A percentile compares a stretch with the other conserved stretches of the same genome.
These are phyloP conservation scores for Diaporthe citrichinensis DNA, from an alignment of 2,329 filamentous ascomycete species.

Conservation along the genomic window DNA sequence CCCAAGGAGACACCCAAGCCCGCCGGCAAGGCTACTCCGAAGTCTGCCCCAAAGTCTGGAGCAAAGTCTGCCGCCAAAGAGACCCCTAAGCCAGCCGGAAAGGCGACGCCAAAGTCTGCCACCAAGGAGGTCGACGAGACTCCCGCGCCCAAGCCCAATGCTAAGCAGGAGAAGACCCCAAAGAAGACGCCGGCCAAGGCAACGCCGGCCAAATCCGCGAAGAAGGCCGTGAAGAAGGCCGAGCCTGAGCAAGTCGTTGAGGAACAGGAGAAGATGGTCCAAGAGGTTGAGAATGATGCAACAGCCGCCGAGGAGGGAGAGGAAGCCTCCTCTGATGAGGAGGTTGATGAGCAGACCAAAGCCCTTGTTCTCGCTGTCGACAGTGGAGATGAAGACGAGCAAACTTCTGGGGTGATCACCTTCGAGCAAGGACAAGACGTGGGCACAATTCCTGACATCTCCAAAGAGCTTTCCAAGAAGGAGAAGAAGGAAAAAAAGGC, in stretches of 20 bases:
- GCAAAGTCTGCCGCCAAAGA: conserved; percentile 18
- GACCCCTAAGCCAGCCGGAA: conserved; percentile 2
- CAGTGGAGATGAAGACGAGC: conserved; percentile 40
- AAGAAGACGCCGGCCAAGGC: conserved; percentile 18
- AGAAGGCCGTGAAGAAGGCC: conserved; percentile 41
- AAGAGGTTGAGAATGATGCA: conserved; percentile 15
- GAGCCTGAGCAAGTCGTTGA: conserved; percentile 47
- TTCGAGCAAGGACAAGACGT: conserved; percentile 66
- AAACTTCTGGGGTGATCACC: conserved; percentile 41
- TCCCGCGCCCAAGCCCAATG: conserved; percentile 24
- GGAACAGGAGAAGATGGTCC: conserved; percentile 60
- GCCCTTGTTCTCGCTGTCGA: conserved; percentile 41
- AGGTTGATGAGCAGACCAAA: conserved; percentile 41
- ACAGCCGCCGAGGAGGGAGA: conserved; percentile 22
- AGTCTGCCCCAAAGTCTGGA: conserved; percentile 23
- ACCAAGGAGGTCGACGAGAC: conserved; percentile 12
- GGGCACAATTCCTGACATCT: conserved; percentile 64
- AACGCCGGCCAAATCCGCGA: conserved; percentile 10
- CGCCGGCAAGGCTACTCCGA: conserved; percentile 11
- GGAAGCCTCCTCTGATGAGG: conserved; percentile 35
- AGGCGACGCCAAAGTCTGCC: conserved; percentile 8
- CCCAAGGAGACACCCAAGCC: conserved; percentile 20
- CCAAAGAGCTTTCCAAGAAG: conserved; percentile 60
- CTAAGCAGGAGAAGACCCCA: conserved; percentile 33
- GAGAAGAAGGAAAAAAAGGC: conserved; percentile 52